These are phyloP conservation scores for Naganishia onofrii DNA, from an alignment of 768 basidiomycete species.

Conservation along the genomic window DNA sequence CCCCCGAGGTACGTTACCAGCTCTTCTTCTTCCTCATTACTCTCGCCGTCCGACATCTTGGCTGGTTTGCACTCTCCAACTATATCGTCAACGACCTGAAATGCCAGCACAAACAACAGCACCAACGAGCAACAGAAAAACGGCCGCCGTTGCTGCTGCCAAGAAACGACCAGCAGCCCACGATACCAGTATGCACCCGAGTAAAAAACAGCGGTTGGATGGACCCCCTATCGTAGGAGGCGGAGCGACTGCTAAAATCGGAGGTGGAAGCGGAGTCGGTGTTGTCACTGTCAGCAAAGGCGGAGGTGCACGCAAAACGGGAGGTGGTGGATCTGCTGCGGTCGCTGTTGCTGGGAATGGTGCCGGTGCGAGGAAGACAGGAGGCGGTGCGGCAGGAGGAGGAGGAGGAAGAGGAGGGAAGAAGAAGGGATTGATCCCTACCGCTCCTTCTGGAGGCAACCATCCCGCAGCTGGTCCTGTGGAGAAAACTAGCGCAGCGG, in stretches of 20 bases:
- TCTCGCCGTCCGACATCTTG: too few relatives aligned
- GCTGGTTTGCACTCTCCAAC: too few relatives aligned
- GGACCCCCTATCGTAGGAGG: not conserved
- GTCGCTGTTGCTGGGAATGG: not conserved
- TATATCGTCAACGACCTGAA: too few relatives aligned
- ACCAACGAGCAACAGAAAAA: not conserved
- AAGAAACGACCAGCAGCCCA: constrained; percentile 7
- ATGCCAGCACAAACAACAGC: not conserved
- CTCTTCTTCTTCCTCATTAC: too few relatives aligned
- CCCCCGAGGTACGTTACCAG: too few relatives aligned
- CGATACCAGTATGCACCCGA: not conserved
- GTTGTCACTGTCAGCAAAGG: too few relatives aligned
- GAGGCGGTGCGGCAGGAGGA: not conserved
- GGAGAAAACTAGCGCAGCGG: not conserved
- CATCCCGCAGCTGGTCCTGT: too few relatives aligned
- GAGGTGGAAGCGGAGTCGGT: not conserved
- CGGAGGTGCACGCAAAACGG: not conserved
- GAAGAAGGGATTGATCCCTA: not conserved
- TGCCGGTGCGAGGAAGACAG: not conserved
- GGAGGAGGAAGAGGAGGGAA: not conserved
- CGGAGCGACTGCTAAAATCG: not conserved
- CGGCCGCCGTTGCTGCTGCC: not conserved
- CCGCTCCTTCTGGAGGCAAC: not conserved
- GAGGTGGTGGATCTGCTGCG: not conserved
- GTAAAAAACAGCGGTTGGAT: constrained; percentile 12